phyloP scores from a whole-genome alignment of 768 basidiomycete species.

The Gloeopeniophorella convolvens region DNA sequence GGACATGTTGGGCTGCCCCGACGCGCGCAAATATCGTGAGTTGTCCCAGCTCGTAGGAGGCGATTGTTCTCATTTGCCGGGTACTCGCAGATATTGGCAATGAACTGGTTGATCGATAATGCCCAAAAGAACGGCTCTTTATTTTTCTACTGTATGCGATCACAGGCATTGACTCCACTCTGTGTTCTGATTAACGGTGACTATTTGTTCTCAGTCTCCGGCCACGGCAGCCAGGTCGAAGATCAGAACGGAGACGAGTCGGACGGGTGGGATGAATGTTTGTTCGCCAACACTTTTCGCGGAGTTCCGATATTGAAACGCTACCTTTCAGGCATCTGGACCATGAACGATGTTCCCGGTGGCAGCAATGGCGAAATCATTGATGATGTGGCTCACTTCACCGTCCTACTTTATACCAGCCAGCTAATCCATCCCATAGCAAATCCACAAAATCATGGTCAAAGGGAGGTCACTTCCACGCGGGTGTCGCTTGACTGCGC shows the following conservation, averaged over 20 bases:
- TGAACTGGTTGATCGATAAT: not conserved
- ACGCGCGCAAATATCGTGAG: conserved; percentile 1
- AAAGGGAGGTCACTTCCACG: not conserved
- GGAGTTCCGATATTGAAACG: too few species aligned
- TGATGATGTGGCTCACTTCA: not conserved
- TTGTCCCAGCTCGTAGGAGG: too few species aligned
- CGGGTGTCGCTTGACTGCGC: conserved; percentile 5
- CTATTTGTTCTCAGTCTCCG: not conserved
- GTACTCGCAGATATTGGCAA: not conserved
- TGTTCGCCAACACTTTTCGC: not conserved
- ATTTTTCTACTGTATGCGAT: not conserved
- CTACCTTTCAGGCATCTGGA: not conserved
- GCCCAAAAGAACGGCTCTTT: not conserved
- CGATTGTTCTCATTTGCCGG: not conserved
- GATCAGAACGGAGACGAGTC: not conserved
- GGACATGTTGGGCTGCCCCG: too few species aligned
- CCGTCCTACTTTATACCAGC: too few species aligned
- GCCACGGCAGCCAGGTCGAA: not conserved
- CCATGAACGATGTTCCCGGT: not conserved
- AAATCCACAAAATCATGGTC: not conserved
- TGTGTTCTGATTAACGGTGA: not conserved
- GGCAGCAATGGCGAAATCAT: not conserved
- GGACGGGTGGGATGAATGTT: not conserved
- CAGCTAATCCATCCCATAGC: not conserved
- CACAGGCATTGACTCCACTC: too few species aligned